Conservation (phyloP, 495 filamentous ascomycete species). For the Penicillium cosmopolitanum region DNA sequence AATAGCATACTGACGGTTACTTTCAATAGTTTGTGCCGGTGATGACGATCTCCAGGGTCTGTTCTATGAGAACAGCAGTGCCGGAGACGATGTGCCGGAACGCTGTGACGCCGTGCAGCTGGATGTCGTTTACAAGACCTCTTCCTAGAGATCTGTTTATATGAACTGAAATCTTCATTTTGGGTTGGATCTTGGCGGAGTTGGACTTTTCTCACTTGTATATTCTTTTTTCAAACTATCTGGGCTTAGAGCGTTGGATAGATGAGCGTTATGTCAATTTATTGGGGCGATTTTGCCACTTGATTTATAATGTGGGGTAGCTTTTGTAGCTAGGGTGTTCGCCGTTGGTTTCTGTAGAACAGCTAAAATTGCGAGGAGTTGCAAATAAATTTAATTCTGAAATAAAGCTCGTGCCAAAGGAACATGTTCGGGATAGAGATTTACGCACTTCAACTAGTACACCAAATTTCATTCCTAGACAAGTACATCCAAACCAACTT, state of each 20-base stretch:
- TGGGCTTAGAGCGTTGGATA: conserved; percentile 3
- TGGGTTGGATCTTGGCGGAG: conserved; percentile 4
- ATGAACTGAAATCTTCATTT: neutral
- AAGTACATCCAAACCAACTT: too few species aligned
- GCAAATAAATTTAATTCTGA: too few species aligned
- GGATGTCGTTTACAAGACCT: conserved; percentile 5
- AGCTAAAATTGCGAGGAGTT: too few species aligned
- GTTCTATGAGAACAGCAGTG: conserved; percentile 9
- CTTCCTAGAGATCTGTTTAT: conserved; percentile 3
- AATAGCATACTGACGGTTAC: neutral
- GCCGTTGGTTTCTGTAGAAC: too few species aligned
- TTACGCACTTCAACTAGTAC: too few species aligned
- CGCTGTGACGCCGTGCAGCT: conserved; percentile 17
- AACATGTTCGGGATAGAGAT: too few species aligned
- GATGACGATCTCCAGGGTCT: conserved; percentile 4
- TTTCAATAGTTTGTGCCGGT: conserved; percentile 15
- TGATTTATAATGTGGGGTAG: too few species aligned
- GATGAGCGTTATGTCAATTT: neutral
- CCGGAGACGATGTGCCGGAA: conserved; percentile 2
- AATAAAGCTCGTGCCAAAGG: too few species aligned
- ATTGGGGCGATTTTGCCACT: too few species aligned
- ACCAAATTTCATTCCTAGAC: too few species aligned
- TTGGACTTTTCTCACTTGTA: conserved; percentile 4
- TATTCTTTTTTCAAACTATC: neutral
- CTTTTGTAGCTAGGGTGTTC: too few species aligned